Base-by-base conservation (phyloP, 306 rosid genomes). In the Mimosa pudica region DNA sequence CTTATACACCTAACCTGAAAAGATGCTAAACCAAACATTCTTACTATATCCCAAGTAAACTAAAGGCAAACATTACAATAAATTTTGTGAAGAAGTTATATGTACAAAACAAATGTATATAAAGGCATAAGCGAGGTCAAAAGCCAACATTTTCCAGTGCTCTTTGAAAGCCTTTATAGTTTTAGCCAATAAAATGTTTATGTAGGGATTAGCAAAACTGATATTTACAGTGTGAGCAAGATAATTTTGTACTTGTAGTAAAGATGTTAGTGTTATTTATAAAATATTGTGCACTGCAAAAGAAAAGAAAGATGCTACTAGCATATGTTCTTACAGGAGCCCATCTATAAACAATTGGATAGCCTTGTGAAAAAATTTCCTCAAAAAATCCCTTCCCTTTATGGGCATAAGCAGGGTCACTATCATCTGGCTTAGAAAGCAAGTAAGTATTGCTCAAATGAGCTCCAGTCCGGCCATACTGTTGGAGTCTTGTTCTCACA, bases 301-400 rank as follows among this genome's bases (percentile, higher is more conserved):
- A 42, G 79, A 55, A 71, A 75, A 45, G 73, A 45, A 45, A 69
- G 10, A 45, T 20, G n/a, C 38, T 7, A 17, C 30, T 20, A 49
- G 35, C 16, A 64, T 49, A 63, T 84, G 61, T 69, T 88, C 96
- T 91, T 81, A 94, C 98, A 77, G 89, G 84, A 62, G 95, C 93
- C 97, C 98, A 92, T 94, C 98, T 85, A 81, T 73, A 94, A 55
- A 89, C 85, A 58, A 94, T 80, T 10, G 97, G 82, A 84, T 80
- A 91, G 71, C 91, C 90, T 65, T 75, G 82, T 10, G 86, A 73
- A 79, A 94, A 86, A 1, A 91, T 83, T 48, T 87, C 86, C 38
- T 84, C 86, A 84, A 92, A 94, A 75, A 94, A 88, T 16, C 90
- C 86, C 3, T 76, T 80, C 47, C 91, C 83, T 78, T 80, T 84